Evolutionary conservation across 805 yeast genomes (phyloP), one percentile per base, ranked within the genome.

Genomic region (Pichia exigua): DNA sequence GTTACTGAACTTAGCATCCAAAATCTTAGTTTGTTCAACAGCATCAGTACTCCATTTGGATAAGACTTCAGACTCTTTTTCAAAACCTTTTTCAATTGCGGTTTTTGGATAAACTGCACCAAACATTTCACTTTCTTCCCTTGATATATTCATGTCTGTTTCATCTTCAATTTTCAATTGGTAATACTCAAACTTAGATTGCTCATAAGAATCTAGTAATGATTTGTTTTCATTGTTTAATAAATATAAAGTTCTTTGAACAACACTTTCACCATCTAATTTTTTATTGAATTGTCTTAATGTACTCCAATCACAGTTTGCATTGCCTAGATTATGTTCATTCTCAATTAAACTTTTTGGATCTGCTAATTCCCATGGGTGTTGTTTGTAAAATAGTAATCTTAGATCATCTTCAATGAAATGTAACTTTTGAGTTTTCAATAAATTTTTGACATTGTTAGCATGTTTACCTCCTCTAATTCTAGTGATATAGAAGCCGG

Each of bases 311-410:
- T 94, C 89, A 52, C 74, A 73, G 9, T 65, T 62, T 3, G 60
- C 53, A 42, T 67, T 61, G 45, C 85, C 88, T 15, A 65, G 53
- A 44, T 76, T 72, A 9, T 86, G 87, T 39, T 76, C 74, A 61
- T 82, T 86, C 67, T 94, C 99, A 45, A 90, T 76, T 58, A 94
- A 70, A 28, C 81, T 75, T 65, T 87, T 87, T 15, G 98, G 97
- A 59, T 95, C 79, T 1, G 98, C 88, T 49, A 91, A 73, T 69
- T 94, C 99, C 99, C 99, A 94, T 8, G 99, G 99, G 69, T 94
- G 99, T 65, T 91, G 97, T 53, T 82, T 81, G 68, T 84, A 92
- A 63, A 94, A 94, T 24, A 86, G 73, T 45, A 78, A 75, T 71
- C 99, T 81, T 59, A 94, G 69, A 60, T 84, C 81, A 68, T 94